A percentile compares a stretch with the other conserved stretches of the same genome.
Evolutionary conservation across 1,284 basidiomycete species (phyloP).

Genomic region (Vanrija pseudolonga): DNA sequence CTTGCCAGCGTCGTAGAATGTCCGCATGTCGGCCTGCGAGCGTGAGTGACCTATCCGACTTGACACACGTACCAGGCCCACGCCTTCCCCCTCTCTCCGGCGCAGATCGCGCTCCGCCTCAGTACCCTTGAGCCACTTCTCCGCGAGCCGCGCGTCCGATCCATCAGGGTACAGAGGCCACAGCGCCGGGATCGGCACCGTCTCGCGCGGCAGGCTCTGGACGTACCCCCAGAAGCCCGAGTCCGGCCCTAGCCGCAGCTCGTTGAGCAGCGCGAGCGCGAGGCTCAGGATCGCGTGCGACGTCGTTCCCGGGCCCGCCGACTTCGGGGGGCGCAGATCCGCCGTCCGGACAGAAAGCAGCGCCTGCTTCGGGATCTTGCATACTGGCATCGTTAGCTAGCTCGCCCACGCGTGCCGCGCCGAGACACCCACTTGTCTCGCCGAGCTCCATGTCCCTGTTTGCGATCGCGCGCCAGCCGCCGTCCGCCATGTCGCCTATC

Average conservation of each 20-base stretch:
- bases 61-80: slow-evolving; percentile 36
- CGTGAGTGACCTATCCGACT: background rate
- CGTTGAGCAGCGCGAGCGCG: slow-evolving; percentile 45
- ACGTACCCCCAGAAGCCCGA: slow-evolving; percentile 48
- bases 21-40: slow-evolving; percentile 28
- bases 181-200: slow-evolving; percentile 37
- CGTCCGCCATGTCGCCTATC: slow-evolving; percentile 20
- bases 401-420: background rate
- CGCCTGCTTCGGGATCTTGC: slow-evolving; percentile 41
- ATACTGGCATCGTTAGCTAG: slow-evolving; percentile 28
- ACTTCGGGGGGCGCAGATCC: slow-evolving; percentile 12
- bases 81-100: slow-evolving; percentile 29
- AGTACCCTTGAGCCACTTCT: slow-evolving; percentile 37
- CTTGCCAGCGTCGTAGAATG: slow-evolving; percentile 27
- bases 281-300: slow-evolving; percentile 40
- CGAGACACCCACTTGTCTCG: slow-evolving; percentile 16
- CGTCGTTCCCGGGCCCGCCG: slow-evolving; percentile 3
- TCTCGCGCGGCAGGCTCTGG: slow-evolving; percentile 41
- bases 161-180: slow-evolving; percentile 36
- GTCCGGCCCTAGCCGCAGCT: slow-evolving; percentile 35
- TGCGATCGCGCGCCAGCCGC: slow-evolving; percentile 22
- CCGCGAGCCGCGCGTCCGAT: slow-evolving; percentile 31
- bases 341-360: slow-evolving; percentile 42
- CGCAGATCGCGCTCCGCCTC: slow-evolving; percentile 40
- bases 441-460: slow-evolving; percentile 12